Percentiles rank a stretch among this genome's conserved stretches.
Evolutionary conservation across 441 rosid genomes (phyloP).

Genomic region (Rhodomyrtus psidioides): DNA sequence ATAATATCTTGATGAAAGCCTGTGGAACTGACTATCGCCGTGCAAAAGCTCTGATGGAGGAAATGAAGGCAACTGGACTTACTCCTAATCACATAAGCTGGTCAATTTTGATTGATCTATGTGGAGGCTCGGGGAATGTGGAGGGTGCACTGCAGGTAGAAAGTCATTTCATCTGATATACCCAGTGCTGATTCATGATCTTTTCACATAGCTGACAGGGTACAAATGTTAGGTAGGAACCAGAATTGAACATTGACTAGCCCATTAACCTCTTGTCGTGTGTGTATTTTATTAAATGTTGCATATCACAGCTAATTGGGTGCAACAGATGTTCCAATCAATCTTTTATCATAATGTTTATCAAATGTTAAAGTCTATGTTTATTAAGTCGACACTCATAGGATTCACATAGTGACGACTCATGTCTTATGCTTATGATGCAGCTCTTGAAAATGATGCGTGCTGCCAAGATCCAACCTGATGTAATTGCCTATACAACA

Average conservation of each 20-base stretch:
- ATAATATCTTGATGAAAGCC: conserved; percentile 76
- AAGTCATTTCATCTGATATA: not conserved
- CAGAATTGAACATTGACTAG: not conserved
- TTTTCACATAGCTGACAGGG: not conserved
- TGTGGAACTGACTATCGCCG: conserved; percentile 63
- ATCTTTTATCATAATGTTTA: not conserved
- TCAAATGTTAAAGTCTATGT: not conserved
- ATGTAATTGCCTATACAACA: conserved; percentile 85
- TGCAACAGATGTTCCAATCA: not conserved
- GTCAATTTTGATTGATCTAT: conserved; percentile 77
- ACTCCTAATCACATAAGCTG: conserved; percentile 76
- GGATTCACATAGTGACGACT: not conserved
- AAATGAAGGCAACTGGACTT: conserved; percentile 74
- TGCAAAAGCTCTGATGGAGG: conserved; percentile 71
- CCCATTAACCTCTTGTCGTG: not conserved
- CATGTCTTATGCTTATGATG: not conserved
- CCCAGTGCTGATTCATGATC: not conserved
- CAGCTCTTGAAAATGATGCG: conserved; percentile 89
- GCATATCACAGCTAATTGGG: not conserved
- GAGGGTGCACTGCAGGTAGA: conserved; percentile 78
- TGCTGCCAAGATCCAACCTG: conserved; percentile 61
- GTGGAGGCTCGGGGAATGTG: conserved; percentile 67
- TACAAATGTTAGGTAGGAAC: not conserved
- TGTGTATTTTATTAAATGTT: not conserved
- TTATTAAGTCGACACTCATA: not conserved